These are phyloP conservation scores for Umbelopsis sp. DNA, from an alignment of 192 early-diverging fungal species.

Conservation along the genomic window DNA sequence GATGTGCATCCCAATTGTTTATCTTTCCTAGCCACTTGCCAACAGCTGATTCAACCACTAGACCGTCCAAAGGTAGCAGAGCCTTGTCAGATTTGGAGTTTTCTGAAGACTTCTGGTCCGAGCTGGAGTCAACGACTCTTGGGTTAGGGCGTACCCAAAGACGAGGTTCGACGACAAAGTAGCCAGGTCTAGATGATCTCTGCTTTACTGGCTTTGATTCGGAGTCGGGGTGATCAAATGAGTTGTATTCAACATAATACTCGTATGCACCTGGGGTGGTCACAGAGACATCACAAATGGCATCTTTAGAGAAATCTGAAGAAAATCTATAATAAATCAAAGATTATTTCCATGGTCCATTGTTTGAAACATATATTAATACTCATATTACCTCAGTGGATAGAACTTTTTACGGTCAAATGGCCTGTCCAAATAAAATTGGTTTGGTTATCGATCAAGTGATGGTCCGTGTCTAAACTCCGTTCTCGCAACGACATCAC, in stretches of 20 bases:
- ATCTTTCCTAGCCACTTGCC: conserved; percentile 96
- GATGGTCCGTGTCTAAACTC: conserved; percentile 33
- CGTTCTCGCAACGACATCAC: conserved; percentile 44
- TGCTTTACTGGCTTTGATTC: conserved; percentile 2
- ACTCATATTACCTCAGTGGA: conserved; percentile 34
- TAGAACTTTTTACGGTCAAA: conserved; percentile 48
- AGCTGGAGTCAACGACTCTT: conserved; percentile 7
- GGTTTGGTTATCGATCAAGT: conserved; percentile 31
- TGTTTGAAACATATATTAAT: conserved; percentile 13
- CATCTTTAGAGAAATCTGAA: conserved; percentile 54
- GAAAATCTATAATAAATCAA: conserved; percentile 34
- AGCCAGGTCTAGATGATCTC: conserved; percentile 38
- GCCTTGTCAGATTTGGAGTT: conserved; percentile 21
- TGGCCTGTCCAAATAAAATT: conserved; percentile 18
- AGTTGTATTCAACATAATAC: conserved; percentile 76
- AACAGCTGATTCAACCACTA: conserved; percentile 89
- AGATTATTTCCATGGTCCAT: conserved; percentile 7
- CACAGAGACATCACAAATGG: conserved; percentile 67
- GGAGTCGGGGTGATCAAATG: conserved; percentile 14
- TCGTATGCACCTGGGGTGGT: conserved; percentile 80
- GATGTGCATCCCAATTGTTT: conserved; percentile 70
- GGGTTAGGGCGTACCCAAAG: conserved; percentile 50
- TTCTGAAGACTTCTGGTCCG: not conserved
- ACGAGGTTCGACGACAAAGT: conserved; percentile 90
- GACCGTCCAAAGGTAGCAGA: conserved; percentile 82